Conservation (phyloP, 2,329 filamentous ascomycete genomes). For the Trichothecium sympodiale region DNA sequence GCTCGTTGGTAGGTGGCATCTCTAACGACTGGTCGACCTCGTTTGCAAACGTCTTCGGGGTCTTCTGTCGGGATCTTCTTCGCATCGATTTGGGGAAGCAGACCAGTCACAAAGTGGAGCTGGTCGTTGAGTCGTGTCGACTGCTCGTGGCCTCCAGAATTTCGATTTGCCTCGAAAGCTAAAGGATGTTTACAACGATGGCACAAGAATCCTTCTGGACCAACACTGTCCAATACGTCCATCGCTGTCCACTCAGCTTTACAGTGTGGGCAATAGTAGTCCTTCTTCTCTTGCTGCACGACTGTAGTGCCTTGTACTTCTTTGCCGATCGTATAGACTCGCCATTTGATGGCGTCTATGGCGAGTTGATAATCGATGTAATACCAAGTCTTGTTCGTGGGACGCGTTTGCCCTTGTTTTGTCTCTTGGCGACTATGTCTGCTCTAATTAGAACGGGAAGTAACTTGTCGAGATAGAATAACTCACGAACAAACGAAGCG, state of each 20-base stretch:
- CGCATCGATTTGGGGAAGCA: constrained; percentile 68
- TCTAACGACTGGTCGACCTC: constrained; percentile 52
- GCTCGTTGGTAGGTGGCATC: constrained; percentile 57
- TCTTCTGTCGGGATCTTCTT: constrained; percentile 62
- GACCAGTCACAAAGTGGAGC: constrained; percentile 66
- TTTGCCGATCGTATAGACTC: constrained; percentile 78
- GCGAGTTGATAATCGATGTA: constrained; percentile 92
- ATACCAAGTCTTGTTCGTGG: constrained; percentile 85
- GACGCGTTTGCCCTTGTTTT: constrained; percentile 69
- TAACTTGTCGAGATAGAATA: constrained; percentile 1
- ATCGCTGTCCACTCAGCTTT: constrained; percentile 79
- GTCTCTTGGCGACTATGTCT: constrained; percentile 58
- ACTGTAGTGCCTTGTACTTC: constrained; percentile 76
- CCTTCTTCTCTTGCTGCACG: constrained; percentile 77
- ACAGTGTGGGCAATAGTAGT: constrained; percentile 77
- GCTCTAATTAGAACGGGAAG: constrained; percentile 16
- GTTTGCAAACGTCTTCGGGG: constrained; percentile 57
- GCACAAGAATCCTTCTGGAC: constrained; percentile 67
- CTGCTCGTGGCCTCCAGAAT: constrained; percentile 60
- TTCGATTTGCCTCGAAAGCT: constrained; percentile 53
- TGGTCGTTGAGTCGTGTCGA: constrained; percentile 67
- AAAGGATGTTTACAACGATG: constrained; percentile 62
- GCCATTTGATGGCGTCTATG: constrained; percentile 94
- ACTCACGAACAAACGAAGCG: constrained; percentile 71
- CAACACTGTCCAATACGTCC: constrained; percentile 72